phyloP scores from a whole-genome alignment of 75 land plant species.

The Cupressus sempervirens region DNA sequence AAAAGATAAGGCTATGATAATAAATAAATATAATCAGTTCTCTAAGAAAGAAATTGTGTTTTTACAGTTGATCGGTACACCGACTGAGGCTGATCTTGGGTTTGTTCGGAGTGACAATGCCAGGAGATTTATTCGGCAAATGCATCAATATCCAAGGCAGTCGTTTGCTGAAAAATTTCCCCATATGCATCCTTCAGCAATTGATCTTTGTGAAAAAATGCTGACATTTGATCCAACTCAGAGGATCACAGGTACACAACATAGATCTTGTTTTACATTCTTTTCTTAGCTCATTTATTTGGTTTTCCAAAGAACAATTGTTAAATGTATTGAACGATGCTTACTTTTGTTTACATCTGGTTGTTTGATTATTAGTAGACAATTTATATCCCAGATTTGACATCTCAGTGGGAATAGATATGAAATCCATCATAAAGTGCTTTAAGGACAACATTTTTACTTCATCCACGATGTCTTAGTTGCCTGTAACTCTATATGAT shows the following conservation, averaged over 20 bases:
- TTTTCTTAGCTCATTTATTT: not conserved
- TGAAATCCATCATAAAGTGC: not conserved
- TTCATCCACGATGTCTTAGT: not conserved
- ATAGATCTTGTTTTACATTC: not conserved
- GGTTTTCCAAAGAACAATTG: not conserved
- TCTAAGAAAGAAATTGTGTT: not conserved
- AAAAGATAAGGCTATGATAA: not conserved
- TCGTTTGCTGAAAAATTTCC: constrained; percentile 53
- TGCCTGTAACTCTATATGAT: not conserved
- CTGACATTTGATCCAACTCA: constrained; percentile 68
- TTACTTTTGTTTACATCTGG: not conserved
- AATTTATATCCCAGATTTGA: not conserved
- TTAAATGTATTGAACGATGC: not conserved
- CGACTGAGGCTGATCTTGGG: constrained; percentile 64
- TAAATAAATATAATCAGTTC: constrained; percentile 1
- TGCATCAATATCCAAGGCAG: constrained; percentile 59
- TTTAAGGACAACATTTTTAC: not conserved
- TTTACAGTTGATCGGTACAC: constrained; percentile 74
- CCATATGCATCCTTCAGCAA: constrained; percentile 58
- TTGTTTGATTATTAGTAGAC: not conserved
- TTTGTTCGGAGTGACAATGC: constrained; percentile 73
- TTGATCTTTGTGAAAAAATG: constrained; percentile 86
- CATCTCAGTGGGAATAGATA: not conserved
- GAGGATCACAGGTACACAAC: constrained; percentile 68
- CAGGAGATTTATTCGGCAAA: constrained; percentile 55